These are phyloP conservation scores for Nasturtium officinale DNA, from an alignment of 345 rosid genomes.

Conservation along the genomic window DNA sequence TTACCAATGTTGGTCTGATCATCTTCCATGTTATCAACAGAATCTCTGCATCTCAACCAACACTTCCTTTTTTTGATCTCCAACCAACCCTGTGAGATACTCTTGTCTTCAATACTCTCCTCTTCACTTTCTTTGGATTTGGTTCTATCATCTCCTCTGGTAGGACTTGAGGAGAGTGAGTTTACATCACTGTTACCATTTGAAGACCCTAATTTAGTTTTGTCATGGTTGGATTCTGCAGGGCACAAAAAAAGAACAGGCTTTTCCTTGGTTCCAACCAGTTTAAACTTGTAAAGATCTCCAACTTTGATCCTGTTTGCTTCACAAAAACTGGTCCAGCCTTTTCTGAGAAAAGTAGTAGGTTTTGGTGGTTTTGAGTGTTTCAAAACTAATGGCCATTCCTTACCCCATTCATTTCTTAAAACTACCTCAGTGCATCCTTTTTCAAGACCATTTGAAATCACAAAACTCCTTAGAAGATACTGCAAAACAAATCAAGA, in stretches of 20 bases:
- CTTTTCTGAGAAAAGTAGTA: not conserved
- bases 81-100: conserved; percentile 6
- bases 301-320: conserved; percentile 22
- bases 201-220: not conserved
- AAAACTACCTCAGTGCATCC: conserved; percentile 21
- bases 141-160: conserved; percentile 10
- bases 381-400: conserved; percentile 18
- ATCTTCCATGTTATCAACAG: not conserved
- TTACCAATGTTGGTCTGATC: conserved; percentile 20
- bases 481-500: conserved; percentile 18
- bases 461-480: conserved; percentile 15
- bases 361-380: not conserved
- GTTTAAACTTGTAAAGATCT: conserved; percentile 18
- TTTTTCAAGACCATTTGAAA: conserved; percentile 17
- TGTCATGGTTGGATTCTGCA: not conserved
- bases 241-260: conserved; percentile 26
- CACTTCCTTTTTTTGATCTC: conserved; percentile 17
- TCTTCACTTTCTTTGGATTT: conserved; percentile 17
- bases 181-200: not conserved
- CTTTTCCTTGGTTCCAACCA: not conserved
- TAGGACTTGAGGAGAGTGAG: not conserved
- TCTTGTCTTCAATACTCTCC: conserved; percentile 12
- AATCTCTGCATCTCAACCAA: too few species aligned
- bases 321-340: conserved; percentile 35
- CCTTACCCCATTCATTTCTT: conserved; percentile 15